These are phyloP conservation scores for Coniella vitis DNA, from an alignment of 2,329 filamentous ascomycete genomes.

Conservation along the genomic window DNA sequence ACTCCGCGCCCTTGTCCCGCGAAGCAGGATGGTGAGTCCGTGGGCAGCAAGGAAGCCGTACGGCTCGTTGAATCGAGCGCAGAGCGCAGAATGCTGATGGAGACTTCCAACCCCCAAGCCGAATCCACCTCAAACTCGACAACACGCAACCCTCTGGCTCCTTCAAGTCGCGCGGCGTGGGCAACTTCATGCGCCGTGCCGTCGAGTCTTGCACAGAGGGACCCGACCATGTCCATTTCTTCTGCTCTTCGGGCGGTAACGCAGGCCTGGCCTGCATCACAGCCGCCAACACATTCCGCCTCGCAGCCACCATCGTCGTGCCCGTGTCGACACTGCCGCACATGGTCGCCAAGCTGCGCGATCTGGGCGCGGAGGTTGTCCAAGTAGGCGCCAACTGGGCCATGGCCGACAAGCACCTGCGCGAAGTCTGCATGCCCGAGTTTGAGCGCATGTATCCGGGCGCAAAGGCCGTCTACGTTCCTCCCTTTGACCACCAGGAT, in stretches of 20 bases:
- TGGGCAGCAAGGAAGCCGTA: slow-evolving; percentile 20
- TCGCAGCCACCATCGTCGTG: slow-evolving; percentile 65
- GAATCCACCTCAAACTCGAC: slow-evolving; percentile 77
- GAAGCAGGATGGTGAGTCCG: slow-evolving; percentile 63
- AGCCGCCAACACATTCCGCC: slow-evolving; percentile 54
- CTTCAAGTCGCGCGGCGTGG: slow-evolving; percentile 76
- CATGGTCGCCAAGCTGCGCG: slow-evolving; percentile 62
- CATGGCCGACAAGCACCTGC: slow-evolving; percentile 62
- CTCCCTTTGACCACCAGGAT: slow-evolving; percentile 59
- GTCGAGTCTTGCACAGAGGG: slow-evolving; percentile 21
- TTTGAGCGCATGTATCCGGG: slow-evolving; percentile 35
- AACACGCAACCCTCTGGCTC: slow-evolving; percentile 75
- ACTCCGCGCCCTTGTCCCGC: slow-evolving; percentile 57
- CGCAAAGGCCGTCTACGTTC: slow-evolving; percentile 49
- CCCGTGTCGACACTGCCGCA: slow-evolving; percentile 56
- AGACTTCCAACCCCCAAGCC: slow-evolving; percentile 38
- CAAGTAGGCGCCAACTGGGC: slow-evolving; percentile 59
- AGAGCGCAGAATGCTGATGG: background rate
- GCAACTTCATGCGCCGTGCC: slow-evolving; percentile 58
- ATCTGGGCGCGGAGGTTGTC: slow-evolving; percentile 60
- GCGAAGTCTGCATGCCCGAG: slow-evolving; percentile 30
- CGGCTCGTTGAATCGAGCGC: too few relatives aligned
- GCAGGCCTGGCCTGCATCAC: slow-evolving; percentile 74
- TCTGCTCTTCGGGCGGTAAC: slow-evolving; percentile 69
- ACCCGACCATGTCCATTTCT: slow-evolving; percentile 51